phyloP scores from a whole-genome alignment of 805 yeast genomes.

The Saccharomyces mikatae region DNA sequence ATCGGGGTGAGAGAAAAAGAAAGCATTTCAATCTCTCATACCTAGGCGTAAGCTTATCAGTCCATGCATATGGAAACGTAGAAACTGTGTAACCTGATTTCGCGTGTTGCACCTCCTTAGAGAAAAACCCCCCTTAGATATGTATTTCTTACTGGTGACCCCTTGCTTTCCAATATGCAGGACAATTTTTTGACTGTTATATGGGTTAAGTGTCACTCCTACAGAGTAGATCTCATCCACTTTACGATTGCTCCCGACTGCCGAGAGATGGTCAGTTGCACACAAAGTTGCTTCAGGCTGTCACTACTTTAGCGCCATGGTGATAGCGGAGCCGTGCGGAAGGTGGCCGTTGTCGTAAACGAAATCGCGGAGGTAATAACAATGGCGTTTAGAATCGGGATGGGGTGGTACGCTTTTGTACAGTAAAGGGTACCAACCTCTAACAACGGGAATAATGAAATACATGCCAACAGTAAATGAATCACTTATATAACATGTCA shows the following conservation, averaged over 20 bases:
- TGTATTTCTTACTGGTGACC: neutral
- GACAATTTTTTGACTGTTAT: neutral
- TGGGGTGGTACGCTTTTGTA: neutral
- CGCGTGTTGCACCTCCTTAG: neutral
- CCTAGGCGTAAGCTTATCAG: neutral
- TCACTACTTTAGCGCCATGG: neutral
- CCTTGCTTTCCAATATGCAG: neutral
- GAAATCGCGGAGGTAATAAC: neutral
- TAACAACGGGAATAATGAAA: neutral
- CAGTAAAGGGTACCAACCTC: neutral
- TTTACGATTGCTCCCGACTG: neutral
- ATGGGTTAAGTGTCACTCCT: neutral
- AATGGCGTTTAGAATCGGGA: neutral
- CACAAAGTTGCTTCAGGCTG: neutral
- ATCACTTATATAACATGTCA: neutral
- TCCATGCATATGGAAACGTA: neutral
- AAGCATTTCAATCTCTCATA: neutral
- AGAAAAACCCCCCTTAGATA: neutral
- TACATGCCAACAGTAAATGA: neutral
- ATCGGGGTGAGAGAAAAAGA: neutral
- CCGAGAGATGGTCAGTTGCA: neutral
- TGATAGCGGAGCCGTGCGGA: neutral
- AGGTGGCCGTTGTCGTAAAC: neutral
- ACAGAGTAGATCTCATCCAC: neutral
- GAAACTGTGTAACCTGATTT: neutral